A percentile compares a stretch with the other conserved stretches of the same genome.
These are phyloP conservation scores for Gaeumannomyces sp. DNA, from an alignment of 2,329 filamentous ascomycete species.

Conservation along the genomic window DNA sequence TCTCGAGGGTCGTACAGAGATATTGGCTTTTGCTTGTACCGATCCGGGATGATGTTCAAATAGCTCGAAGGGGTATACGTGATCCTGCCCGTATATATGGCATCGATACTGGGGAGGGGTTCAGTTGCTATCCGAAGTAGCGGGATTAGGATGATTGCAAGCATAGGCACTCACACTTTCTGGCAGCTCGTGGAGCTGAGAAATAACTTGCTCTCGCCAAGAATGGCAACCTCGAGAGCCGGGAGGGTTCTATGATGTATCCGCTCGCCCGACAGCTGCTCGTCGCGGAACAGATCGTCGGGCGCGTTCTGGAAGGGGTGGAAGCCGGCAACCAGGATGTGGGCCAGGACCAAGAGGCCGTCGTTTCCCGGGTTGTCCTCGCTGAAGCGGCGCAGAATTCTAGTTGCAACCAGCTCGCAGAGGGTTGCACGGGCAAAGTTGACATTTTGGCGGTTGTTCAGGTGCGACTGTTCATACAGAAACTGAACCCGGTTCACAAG, in stretches of 20 bases:
- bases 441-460: conserved; percentile 74
- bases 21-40: conserved; percentile 65
- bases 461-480: conserved; percentile 67
- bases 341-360: conserved; percentile 66
- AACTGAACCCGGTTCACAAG: conserved; percentile 79
- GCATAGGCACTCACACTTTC: conserved; percentile 37
- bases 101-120: conserved; percentile 43
- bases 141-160: neutral
- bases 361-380: conserved; percentile 67
- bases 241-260: conserved; percentile 57
- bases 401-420: conserved; percentile 74
- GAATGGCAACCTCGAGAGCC: conserved; percentile 64
- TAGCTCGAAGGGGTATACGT: conserved; percentile 66
- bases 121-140: neutral
- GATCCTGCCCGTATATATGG: conserved; percentile 61
- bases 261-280: conserved; percentile 42
- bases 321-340: conserved; percentile 77
- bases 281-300: conserved; percentile 54
- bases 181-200: conserved; percentile 61
- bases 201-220: conserved; percentile 64
- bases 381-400: conserved; percentile 70
- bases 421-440: conserved; percentile 70
- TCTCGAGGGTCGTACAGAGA: conserved; percentile 62
- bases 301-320: conserved; percentile 82
- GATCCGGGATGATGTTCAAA: conserved; percentile 67